These are phyloP conservation scores for Fraxinus dipetala DNA, from an alignment of 305 asterid species.

Conservation along the genomic window DNA sequence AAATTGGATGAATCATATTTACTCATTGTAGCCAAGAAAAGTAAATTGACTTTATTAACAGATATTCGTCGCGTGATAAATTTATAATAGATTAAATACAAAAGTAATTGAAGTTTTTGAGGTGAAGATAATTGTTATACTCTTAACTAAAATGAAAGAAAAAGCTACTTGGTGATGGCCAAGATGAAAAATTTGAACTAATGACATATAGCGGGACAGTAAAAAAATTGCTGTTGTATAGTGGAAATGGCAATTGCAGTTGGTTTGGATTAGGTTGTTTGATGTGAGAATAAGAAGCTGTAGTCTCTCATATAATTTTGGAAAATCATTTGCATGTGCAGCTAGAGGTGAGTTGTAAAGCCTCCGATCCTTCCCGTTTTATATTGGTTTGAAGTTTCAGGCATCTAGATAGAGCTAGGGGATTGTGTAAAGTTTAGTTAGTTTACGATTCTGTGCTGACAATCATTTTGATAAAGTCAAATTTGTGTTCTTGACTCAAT, in stretches of 20 bases:
- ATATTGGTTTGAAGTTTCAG: neutral
- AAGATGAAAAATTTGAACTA: neutral
- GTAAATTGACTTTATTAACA: neutral
- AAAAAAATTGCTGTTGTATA: neutral
- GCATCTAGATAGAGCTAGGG: neutral
- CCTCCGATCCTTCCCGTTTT: neutral
- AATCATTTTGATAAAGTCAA: neutral
- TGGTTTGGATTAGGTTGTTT: neutral
- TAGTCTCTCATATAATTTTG: neutral
- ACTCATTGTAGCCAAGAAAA: slow-evolving; percentile 10
- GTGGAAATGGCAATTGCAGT: neutral
- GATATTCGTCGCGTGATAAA: neutral
- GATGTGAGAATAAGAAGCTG: neutral
- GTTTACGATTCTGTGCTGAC: neutral
- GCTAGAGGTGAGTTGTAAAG: neutral
- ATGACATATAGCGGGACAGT: slow-evolving; percentile 5
- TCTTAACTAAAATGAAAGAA: neutral
- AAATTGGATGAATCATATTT: neutral
- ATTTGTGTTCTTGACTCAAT: neutral
- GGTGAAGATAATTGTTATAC: neutral
- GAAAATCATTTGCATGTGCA: neutral
- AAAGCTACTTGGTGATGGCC: neutral
- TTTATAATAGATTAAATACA: neutral
- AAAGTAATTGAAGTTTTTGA: neutral
- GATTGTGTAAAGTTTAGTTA: neutral